These are phyloP conservation scores for Leishmania arabica DNA, from an alignment of 208 protist species.

Conservation along the genomic window DNA sequence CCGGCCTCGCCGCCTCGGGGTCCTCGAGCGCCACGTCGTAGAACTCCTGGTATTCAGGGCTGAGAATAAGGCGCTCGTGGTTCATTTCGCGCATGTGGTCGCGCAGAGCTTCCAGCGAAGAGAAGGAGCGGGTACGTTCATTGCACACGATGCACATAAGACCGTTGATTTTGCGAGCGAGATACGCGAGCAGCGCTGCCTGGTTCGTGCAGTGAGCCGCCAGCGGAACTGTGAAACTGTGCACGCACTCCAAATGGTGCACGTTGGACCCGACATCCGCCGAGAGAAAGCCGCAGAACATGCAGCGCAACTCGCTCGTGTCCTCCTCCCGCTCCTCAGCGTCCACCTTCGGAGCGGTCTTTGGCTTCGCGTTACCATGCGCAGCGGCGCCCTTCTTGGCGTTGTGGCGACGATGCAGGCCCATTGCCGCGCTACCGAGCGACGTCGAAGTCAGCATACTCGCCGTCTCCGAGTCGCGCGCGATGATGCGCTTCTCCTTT, in stretches of 20 bases:
- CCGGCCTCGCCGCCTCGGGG: conserved; percentile 36
- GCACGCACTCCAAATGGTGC: conserved; percentile 56
- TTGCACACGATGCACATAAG: conserved; percentile 90
- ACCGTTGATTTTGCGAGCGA: conserved; percentile 89
- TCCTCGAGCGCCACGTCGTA: conserved; percentile 73
- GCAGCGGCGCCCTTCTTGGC: conserved; percentile 44
- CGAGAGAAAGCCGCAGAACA: conserved; percentile 80
- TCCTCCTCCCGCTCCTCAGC: conserved; percentile 83
- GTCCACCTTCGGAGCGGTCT: conserved; percentile 48
- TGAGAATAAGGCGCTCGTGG: conserved; percentile 81
- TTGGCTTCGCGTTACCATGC: conserved; percentile 14
- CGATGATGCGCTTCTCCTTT: conserved; percentile 91
- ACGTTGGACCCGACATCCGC: conserved; percentile 55
- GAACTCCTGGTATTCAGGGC: conserved; percentile 86
- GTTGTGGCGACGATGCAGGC: conserved; percentile 87
- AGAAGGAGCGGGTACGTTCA: conserved; percentile 71
- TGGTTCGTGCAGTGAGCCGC: conserved; percentile 62
- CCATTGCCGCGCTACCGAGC: conserved; percentile 86
- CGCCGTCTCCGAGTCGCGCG: conserved; percentile 78
- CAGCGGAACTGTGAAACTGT: conserved; percentile 85
- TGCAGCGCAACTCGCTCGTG: conserved; percentile 70
- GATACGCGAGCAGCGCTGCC: conserved; percentile 65
- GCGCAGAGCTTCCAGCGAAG: conserved; percentile 75
- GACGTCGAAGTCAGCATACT: conserved; percentile 85
- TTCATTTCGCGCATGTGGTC: conserved; percentile 87